Evolutionary conservation across 2,329 filamentous ascomycete genomes (phyloP), one percentile per base, ranked within the genome.

Genomic region (Esteya vermicola): DNA sequence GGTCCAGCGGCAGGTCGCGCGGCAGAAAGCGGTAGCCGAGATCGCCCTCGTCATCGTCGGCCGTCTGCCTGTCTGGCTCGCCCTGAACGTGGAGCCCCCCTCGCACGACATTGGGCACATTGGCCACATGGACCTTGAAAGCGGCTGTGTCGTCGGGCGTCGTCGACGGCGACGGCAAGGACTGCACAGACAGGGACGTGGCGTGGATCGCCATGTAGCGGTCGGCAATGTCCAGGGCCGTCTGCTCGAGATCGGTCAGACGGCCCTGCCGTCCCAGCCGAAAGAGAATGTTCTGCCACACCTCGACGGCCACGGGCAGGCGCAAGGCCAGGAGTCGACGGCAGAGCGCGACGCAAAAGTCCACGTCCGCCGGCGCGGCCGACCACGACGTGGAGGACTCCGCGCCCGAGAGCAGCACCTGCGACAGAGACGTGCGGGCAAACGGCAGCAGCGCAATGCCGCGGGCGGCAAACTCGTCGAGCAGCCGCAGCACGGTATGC

Each of bases 201-300:
- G 6, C 48, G 33, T 41, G 49, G 50, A 52, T 9, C 30, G 45
- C n/a, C 39, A 41, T 6, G 46, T 66, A 64, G 31, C 62, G 44
- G 16, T 61, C 51, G 9, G 65, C 54, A 36, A 72, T 50, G 34
- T 67, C 60, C 13, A 64, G 45, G 12, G 58, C 58, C 3, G 71
- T 43, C 28, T 57, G 57, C 38, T 67, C 61, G 4, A 72, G 49
- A n/a, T 68, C 63, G 3, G 58, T 51, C 10, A 70, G 51, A 13
- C 59, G 61, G 10, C 60, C 57, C n/a, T 58, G 51, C 2, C 62
- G 60, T 3, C 65, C 61, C 4, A 72, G 57, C 31, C 57, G 58
- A 31, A 58, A 59, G 10, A 74, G 45, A 0, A 72, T 45, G 4
- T 57, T 57, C 41, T 55, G 57, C 65, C 68, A 70, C 14, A 54